Conservation (phyloP, 2,329 filamentous ascomycete genomes). For the Macroventuria anomochaeta region DNA sequence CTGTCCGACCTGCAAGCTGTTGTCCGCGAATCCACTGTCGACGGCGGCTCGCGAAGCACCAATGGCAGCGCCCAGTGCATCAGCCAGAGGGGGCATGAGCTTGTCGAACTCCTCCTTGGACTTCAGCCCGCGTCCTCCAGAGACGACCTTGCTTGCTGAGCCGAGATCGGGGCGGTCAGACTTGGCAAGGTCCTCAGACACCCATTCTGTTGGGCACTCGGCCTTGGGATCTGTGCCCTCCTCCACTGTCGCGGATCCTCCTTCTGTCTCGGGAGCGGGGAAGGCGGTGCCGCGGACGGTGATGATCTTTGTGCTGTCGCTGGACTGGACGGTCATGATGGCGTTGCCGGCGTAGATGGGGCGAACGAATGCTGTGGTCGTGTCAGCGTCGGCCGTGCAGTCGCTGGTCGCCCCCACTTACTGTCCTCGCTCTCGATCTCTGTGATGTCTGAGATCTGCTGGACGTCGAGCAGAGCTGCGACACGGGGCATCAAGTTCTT, state of each 20-base stretch:
- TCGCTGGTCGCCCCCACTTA: slow-evolving; percentile 46
- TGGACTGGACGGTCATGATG: slow-evolving; percentile 92
- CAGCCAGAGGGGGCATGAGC: slow-evolving; percentile 89
- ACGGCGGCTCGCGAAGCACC: slow-evolving; percentile 94
- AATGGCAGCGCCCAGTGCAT: slow-evolving; percentile 92
- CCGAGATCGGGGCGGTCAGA: slow-evolving; percentile 92
- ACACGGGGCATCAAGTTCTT: slow-evolving; percentile 94
- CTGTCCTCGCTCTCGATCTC: slow-evolving; percentile 85
- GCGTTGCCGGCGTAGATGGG: slow-evolving; percentile 98
- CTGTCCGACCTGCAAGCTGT: slow-evolving; percentile 97
- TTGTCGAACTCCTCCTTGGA: slow-evolving; percentile 97
- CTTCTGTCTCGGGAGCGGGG: slow-evolving; percentile 72
- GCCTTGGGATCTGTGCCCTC: slow-evolving; percentile 84
- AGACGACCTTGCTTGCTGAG: slow-evolving; percentile 88
- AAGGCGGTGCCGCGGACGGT: slow-evolving; percentile 95
- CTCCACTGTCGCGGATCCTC: slow-evolving; percentile 77
- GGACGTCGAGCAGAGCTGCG: slow-evolving; percentile 86
- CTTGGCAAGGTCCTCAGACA: slow-evolving; percentile 90
- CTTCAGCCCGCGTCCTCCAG: slow-evolving; percentile 91
- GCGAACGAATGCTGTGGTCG: slow-evolving; percentile 74
- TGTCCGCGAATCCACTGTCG: slow-evolving; percentile 96
- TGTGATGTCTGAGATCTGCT: slow-evolving; percentile 93
- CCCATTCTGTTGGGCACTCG: slow-evolving; percentile 79
- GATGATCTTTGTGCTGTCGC: slow-evolving; percentile 83
- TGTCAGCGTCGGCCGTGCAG: slow-evolving; percentile 7